Evolutionary conservation across 2,329 filamentous ascomycete species (phyloP).

Genomic region (Fusarium longipes): DNA sequence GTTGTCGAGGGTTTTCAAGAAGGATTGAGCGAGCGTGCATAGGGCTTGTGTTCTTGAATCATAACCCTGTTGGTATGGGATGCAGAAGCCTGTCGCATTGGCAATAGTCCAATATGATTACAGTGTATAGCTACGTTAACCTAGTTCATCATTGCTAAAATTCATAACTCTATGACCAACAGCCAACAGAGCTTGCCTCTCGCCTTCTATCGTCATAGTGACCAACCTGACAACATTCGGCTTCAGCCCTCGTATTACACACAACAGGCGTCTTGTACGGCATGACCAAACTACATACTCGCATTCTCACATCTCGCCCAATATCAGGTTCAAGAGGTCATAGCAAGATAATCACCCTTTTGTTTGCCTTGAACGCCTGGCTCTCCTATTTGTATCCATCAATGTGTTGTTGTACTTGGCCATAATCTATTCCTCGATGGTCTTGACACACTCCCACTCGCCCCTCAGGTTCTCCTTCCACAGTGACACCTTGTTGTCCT

Average conservation of each 20-base stretch:
- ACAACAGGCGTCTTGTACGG: conserved; percentile 1
- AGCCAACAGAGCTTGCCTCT: conserved; percentile 3
- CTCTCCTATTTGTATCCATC: conserved; percentile 64
- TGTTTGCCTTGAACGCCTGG: conserved; percentile 53
- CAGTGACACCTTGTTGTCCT: conserved; percentile 95
- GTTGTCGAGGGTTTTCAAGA: background rate
- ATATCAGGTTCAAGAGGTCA: conserved; percentile 34
- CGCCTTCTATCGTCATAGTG: background rate
- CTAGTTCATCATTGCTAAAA: conserved; percentile 14
- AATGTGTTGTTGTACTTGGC: conserved; percentile 64
- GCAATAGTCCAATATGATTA: background rate
- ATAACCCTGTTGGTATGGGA: background rate
- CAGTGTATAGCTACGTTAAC: conserved; percentile 2
- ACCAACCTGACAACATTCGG: background rate
- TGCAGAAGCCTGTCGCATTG: background rate
- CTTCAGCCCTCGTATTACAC: background rate
- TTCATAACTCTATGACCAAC: conserved; percentile 20
- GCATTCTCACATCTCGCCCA: conserved; percentile 28
- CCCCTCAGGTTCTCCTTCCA: conserved; percentile 99
- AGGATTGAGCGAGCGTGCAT: background rate
- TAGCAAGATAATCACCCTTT: conserved; percentile 44
- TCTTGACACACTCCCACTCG: conserved; percentile 97
- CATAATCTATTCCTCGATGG: conserved; percentile 88
- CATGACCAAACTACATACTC: conserved; percentile 7
- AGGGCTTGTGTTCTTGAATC: background rate